A percentile compares a stretch with the other conserved stretches of the same genome.
Evolutionary conservation across 371 early-diverging fungal species (phyloP).

Genomic region (Blakeslea trispora): DNA sequence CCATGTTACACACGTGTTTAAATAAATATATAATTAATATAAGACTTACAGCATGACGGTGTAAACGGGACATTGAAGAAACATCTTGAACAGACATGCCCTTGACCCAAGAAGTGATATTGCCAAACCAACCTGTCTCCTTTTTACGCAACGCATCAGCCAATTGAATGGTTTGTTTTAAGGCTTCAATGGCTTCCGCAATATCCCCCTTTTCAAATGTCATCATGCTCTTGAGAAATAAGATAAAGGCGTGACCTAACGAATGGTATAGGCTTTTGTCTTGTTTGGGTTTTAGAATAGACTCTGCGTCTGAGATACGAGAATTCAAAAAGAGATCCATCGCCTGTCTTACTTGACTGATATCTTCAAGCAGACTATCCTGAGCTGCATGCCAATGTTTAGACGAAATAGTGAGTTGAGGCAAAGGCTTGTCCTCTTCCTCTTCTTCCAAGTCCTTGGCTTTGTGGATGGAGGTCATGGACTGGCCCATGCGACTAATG

Average conservation of each 20-base stretch:
- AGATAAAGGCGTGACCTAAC: slow-evolving; percentile 69
- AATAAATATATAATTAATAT: too few relatives aligned
- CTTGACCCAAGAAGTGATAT: slow-evolving; percentile 41
- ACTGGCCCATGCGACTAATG: slow-evolving; percentile 15
- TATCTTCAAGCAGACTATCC: slow-evolving; percentile 37
- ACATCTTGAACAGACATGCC: slow-evolving; percentile 46
- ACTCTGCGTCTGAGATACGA: slow-evolving; percentile 65
- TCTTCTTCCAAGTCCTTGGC: neutral
- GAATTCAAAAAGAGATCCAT: slow-evolving; percentile 72
- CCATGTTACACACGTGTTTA: neutral
- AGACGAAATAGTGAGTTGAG: slow-evolving; percentile 1
- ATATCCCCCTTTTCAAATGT: slow-evolving; percentile 74
- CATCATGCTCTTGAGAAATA: slow-evolving; percentile 70
- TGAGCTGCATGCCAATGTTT: slow-evolving; percentile 12
- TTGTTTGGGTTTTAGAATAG: slow-evolving; percentile 45
- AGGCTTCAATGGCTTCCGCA: slow-evolving; percentile 56
- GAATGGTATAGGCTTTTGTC: slow-evolving; percentile 63
- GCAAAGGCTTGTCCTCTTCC: slow-evolving; percentile 1
- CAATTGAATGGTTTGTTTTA: slow-evolving; percentile 61
- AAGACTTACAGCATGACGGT: slow-evolving; percentile 68
- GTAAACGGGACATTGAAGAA: slow-evolving; percentile 60
- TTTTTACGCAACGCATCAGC: slow-evolving; percentile 58
- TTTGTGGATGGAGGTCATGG: slow-evolving; percentile 4
- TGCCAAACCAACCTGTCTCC: slow-evolving; percentile 38
- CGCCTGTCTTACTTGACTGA: slow-evolving; percentile 56